Base-by-base conservation (phyloP, 2,329 filamentous ascomycete genomes). In the Aureobasidium musti region DNA sequence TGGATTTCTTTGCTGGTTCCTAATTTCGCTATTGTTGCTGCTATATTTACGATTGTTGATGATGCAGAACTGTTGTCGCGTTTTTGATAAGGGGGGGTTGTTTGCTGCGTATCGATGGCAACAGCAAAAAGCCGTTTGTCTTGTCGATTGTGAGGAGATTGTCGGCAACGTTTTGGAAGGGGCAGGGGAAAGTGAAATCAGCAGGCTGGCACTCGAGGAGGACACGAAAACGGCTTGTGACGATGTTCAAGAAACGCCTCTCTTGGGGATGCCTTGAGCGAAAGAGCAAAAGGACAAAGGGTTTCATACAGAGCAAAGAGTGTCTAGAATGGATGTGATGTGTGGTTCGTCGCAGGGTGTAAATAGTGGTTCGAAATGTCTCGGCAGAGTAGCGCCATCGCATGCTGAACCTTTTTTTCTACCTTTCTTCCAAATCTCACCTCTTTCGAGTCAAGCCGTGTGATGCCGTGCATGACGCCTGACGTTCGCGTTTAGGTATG, bases 381-480 rank as follows among this genome's bases (percentile, higher is more conserved):
- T 59, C 54, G 53, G 53, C 53, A 39, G 21, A 39, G 33, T 23
- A 26, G 37, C 5, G n/a, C 39, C 37, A 59, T 13, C 33, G 35
- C 35, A 39, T 17, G 21, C 47, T 17, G 37, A 33, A 19, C 14
- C 26, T 30, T 59, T 30, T 59, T 30, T 28, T 30, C 7, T 14
- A 11, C 23, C 11, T 50, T 8, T 43, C 54, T 59, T 59, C 53
- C 53, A 57, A 57, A 57, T 59, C 50, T 56, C 53, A 39, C 35
- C 5, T 39, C 19, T 14, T 14, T 45, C 53, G 54, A 59, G 39
- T 59, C 54, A 59, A 59, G 54, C 54, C 37, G 39, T 45, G 23
- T 28, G 35, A 57, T 59, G 37, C 54, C 54, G 54, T 59, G 54
- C 54, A 59, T 59, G 54, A 59, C 39, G 54, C 54, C 21, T 21